Evolutionary conservation across 1,139 yeast species (phyloP), one percentile per base, ranked within the genome.

Genomic region (Kodamaea fungicola): DNA sequence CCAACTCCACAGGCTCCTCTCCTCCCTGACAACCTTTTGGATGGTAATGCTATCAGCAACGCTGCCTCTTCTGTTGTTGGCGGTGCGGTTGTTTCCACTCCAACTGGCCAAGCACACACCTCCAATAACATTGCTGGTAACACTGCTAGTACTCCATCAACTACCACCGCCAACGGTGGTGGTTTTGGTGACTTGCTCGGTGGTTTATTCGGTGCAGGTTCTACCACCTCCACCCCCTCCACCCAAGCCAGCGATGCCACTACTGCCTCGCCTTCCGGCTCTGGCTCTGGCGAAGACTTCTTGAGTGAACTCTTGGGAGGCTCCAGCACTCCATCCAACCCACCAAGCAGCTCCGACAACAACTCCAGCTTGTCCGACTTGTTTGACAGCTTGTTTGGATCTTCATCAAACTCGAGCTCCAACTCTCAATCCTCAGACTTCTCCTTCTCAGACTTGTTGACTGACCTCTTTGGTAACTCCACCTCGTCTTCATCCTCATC

Each of bases 201-300:
- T 10, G 48, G 42, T 12, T 42, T 56, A 13, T 46, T 55, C 19
- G 49, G 45, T 31, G 51, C 38, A 39, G 31, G 34, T 6, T 36
- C 32, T 31, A 16, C 35, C 12, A 28, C 47, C n/a, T 30, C 52
- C 22, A 41, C 57, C 10, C 33, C 54, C 3, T 32, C 55, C 7
- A 30, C 32, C 9, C 26, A 23, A 5, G 23, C 32, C 12, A n/a
- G 10, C 4, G 3, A 13, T 13, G 22, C 12, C 9, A 8, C 30
- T 5, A 3, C 33, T 34, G 30, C 37, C 10, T 24, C 27, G 3
- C 12, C 29, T n/a, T 12, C 33, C 12, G 26, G 30, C 28, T 8
- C 33, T 9, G 22, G 16, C 19, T 16, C 19, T 16, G 19, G 19
- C 5, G 19, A 16, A 3, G 19, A 16, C 19, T 16, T 16, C 19